Percentiles rank a stretch among this genome's conserved stretches.
phyloP scores from a whole-genome alignment of 169 alveolate species.

The Eimeria brunetti region DNA sequence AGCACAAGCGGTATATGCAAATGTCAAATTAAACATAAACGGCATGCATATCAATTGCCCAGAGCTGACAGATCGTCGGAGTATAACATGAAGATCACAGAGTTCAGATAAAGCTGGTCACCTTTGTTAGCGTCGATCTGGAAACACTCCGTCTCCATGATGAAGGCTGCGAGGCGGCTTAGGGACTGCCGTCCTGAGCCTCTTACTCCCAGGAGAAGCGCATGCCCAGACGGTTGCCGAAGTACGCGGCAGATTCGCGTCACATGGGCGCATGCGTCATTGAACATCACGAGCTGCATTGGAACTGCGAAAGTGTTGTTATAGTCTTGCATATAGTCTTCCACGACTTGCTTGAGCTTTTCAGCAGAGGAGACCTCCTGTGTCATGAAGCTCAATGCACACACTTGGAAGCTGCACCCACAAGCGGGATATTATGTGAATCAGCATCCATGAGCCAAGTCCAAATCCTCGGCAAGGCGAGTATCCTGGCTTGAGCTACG shows the following conservation, averaged over 20 bases:
- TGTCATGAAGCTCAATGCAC: constrained; percentile 90
- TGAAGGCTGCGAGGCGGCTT: constrained; percentile 96
- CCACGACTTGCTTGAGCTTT: constrained; percentile 81
- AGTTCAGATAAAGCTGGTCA: constrained; percentile 87
- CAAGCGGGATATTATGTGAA: neutral
- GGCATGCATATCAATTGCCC: constrained; percentile 85
- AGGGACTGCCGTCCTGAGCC: constrained; percentile 98
- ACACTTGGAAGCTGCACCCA: neutral
- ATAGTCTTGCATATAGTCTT: constrained; percentile 89
- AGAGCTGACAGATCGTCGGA: neutral
- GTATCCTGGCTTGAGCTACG: neutral
- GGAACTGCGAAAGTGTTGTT: constrained; percentile 87
- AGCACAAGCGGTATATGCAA: neutral
- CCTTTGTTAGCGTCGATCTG: constrained; percentile 93
- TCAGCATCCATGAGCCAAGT: neutral
- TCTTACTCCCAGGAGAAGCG: constrained; percentile 97
- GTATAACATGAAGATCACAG: constrained; percentile 68
- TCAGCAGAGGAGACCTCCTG: constrained; percentile 93
- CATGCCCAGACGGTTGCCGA: constrained; percentile 96
- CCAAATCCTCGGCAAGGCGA: neutral
- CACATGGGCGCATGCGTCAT: constrained; percentile 96
- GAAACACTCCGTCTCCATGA: constrained; percentile 92
- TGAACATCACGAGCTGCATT: constrained; percentile 93
- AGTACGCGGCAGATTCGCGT: constrained; percentile 96
- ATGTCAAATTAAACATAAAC: constrained; percentile 59